Conservation (phyloP, 495 filamentous ascomycete species). For the Penicillium cosmopolitanum region DNA sequence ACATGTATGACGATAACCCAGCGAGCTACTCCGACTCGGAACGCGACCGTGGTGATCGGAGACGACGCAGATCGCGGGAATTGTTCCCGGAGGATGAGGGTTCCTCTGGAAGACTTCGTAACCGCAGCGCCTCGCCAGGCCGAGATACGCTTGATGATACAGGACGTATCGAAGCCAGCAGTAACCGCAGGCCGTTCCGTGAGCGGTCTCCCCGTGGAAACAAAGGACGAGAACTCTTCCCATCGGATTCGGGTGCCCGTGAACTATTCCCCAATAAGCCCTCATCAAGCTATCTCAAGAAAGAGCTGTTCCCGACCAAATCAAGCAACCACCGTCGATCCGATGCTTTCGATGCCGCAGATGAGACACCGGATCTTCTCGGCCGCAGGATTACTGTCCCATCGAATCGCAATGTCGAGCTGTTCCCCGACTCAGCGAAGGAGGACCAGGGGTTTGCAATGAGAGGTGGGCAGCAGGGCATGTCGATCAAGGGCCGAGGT, state of each 20-base stretch:
- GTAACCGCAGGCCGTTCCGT: constrained; percentile 43
- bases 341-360: constrained; percentile 65
- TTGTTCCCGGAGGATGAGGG: constrained; percentile 52
- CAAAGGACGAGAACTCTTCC: constrained; percentile 52
- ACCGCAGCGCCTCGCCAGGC: constrained; percentile 73
- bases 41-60: constrained; percentile 32
- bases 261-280: constrained; percentile 56
- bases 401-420: constrained; percentile 43
- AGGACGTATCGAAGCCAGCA: constrained; percentile 46
- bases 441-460: constrained; percentile 65
- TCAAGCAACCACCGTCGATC: constrained; percentile 65
- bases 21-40: constrained; percentile 38
- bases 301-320: constrained; percentile 73
- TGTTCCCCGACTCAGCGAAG: constrained; percentile 39
- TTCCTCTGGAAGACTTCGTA: constrained; percentile 53
- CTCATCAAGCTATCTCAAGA: constrained; percentile 51
- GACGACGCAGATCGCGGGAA: constrained; percentile 44
- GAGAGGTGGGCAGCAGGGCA: constrained; percentile 58
- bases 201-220: constrained; percentile 48
- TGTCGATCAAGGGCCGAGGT: constrained; percentile 50
- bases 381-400: constrained; percentile 57
- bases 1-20: constrained; percentile 73
- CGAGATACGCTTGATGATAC: constrained; percentile 63
- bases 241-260: constrained; percentile 33
- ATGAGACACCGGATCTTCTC: constrained; percentile 64